Conservation (phyloP, 768 basidiomycete genomes). For the Mycena amicta region DNA sequence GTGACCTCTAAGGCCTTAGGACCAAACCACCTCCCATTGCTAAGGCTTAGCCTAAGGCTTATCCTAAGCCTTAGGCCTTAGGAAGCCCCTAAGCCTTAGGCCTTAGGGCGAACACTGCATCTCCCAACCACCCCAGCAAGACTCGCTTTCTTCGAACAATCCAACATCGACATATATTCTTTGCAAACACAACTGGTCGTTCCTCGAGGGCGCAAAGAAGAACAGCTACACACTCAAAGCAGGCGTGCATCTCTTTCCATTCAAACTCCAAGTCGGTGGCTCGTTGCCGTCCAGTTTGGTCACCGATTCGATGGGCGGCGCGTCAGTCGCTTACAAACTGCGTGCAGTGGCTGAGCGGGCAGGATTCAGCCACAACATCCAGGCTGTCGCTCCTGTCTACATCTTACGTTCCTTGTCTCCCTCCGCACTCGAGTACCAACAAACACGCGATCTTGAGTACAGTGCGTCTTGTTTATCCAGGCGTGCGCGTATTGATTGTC, state of each 20-base stretch:
- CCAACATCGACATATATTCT: slow-evolving; percentile 60
- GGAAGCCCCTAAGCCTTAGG: no score
- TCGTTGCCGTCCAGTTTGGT: slow-evolving; percentile 77
- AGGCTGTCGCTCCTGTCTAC: slow-evolving; percentile 60
- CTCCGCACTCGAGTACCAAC: slow-evolving; percentile 92
- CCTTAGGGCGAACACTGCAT: no score
- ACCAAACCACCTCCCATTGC: no score
- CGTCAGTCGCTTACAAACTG: no score
- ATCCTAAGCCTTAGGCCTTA: no score
- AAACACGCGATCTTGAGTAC: slow-evolving; percentile 93
- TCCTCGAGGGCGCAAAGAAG: no score
- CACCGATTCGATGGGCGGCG: slow-evolving; percentile 57
- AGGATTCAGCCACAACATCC: slow-evolving; percentile 66
- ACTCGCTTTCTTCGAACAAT: slow-evolving; percentile 55
- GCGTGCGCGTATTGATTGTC: background rate
- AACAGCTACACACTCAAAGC: slow-evolving; percentile 90
- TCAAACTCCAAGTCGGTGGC: slow-evolving; percentile 84
- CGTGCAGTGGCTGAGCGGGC: slow-evolving; percentile 71
- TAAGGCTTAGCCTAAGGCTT: no score
- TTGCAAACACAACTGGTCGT: slow-evolving; percentile 89
- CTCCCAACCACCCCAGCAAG: slow-evolving; percentile 54
- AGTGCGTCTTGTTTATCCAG: background rate
- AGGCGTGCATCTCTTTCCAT: slow-evolving; percentile 90
- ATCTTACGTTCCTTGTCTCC: slow-evolving; percentile 75
- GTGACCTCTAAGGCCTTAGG: no score